Evolutionary conservation across 805 yeast genomes (phyloP), one percentile per base, ranked within the genome.

Genomic region (Lipomyces sp.): DNA sequence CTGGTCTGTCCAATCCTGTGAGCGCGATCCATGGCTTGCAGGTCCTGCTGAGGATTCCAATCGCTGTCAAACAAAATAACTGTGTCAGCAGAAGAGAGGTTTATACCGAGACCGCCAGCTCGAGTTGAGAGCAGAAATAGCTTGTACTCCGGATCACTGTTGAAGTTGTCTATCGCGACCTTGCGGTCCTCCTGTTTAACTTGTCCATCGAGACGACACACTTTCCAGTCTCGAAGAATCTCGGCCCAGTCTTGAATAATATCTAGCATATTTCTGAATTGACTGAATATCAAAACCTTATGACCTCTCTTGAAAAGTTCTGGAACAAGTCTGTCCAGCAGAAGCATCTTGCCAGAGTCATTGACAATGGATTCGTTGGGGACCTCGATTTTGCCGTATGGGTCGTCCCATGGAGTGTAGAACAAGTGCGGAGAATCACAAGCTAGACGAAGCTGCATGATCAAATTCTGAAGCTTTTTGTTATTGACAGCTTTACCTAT

Each of bases 21-120:
- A 11, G 90, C 96, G 63, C 99, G 82, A 73, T 93, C 98, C 86
- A 94, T 94, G 0, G 98, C 98, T 76, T 94, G 99, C 60, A 92
- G 80, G 77, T 94, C 98, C 69, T 92, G 96, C 75, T 94, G 98
- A 0, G 98, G 99, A 74, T 94, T 94, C 97, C 98, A 94, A 75
- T 94, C 99, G 64, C 92, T 89, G 74, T 94, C 99, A 75, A 91
- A 92, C 10, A 94, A 73, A 2, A 94, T 85, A 0, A 95, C 98
- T 1, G 96, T 88, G 70, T 95, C 98, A 0, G 98, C 97, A 0
- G 89, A 86, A 0, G 88, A 85, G 63, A 94, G 80, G 74, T 94
- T 94, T 54, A 94, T 86, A 4, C 99, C 99, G 39, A 94, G 82
- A 0, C 98, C 98, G 8, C 98, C 99, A 0, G 98, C 94, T 69